Evolutionary conservation across 768 basidiomycete genomes (phyloP), one percentile per base, ranked within the genome.

Genomic region (Kwoniella mangroviensis): DNA sequence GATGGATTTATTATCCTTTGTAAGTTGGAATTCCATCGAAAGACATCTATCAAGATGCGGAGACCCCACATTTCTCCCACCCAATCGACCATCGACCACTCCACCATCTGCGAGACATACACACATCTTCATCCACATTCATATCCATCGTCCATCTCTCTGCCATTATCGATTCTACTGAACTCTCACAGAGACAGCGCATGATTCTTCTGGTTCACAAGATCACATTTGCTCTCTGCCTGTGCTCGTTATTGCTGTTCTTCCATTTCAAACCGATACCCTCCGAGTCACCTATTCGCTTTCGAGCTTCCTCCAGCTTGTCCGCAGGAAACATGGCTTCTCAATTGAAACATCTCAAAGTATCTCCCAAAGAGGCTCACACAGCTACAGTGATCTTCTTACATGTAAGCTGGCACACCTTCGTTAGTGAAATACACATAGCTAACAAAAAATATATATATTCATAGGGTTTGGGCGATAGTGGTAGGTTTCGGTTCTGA

Each of bases 321-420:
- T n/a, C 49, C 4, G 9, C 28, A 3, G 58, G 22, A 59, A 55
- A 9, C 57, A 76, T 76, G 71, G 67, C 77, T 13, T 54, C 69
- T 45, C 45, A 34, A 17, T 67, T 80, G 28, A 81, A 81, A 56
- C 78, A 81, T 59, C 73, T 81, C 65, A 78, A 78, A 45, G 65
- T 81, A 19, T 69, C 72, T 26, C 77, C 79, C 2, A 78, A 77
- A 45, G 79, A 74, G 49, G 77, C 73, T 28, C 94, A 96, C 83
- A 90, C 91, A 9, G 92, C 92, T 9, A 94, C 92, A 0, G 88
- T 96, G 72, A 90, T 96, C 77, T 93, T 96, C 82, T 84, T 93
- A 51, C 94, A 97, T 87, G 93, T 93, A 81, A 76, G 91, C 74
- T 17, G 28, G 43, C 26, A 28, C 26, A 15, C 19, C 54, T 55